Conservation (phyloP, 371 early-diverging fungal genomes). For the Smittium culicis region DNA sequence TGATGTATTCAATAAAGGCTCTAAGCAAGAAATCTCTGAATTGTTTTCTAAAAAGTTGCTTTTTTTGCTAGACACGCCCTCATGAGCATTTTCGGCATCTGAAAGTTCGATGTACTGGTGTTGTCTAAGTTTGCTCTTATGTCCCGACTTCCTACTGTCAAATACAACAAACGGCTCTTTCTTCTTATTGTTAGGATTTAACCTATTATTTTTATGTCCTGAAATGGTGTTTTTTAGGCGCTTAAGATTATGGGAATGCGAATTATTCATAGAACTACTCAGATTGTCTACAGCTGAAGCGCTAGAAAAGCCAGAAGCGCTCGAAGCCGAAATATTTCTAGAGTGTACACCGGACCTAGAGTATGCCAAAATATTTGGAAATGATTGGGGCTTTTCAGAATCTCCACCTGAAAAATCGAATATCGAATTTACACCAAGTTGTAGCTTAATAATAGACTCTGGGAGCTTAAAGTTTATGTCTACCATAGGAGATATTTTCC, state of each 20-base stretch:
- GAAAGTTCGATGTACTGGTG: constrained; percentile 2
- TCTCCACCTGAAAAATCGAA: not conserved
- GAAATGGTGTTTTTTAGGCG: not conserved
- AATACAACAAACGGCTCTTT: not conserved
- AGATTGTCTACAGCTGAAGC: not conserved
- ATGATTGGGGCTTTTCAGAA: not conserved
- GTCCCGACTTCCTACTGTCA: not conserved
- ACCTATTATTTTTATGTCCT: not conserved
- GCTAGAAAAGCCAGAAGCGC: not conserved
- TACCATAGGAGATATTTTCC: not conserved
- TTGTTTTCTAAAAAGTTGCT: not conserved
- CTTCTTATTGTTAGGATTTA: not conserved
- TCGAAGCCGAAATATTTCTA: not conserved
- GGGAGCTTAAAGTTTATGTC: not conserved
- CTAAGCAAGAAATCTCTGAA: not conserved
- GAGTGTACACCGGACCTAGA: not conserved
- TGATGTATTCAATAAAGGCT: not conserved
- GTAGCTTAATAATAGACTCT: not conserved
- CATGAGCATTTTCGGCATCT: not conserved
- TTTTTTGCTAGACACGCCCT: not conserved
- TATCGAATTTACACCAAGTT: not conserved
- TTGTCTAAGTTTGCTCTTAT: not conserved
- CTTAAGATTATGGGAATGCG: not conserved
- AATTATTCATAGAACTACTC: not conserved
- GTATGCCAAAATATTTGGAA: constrained; percentile 1